Percentiles rank a stretch among this genome's conserved stretches.
phyloP scores from a whole-genome alignment of 1,139 yeast species.

The Yamadazyma epiphylla region DNA sequence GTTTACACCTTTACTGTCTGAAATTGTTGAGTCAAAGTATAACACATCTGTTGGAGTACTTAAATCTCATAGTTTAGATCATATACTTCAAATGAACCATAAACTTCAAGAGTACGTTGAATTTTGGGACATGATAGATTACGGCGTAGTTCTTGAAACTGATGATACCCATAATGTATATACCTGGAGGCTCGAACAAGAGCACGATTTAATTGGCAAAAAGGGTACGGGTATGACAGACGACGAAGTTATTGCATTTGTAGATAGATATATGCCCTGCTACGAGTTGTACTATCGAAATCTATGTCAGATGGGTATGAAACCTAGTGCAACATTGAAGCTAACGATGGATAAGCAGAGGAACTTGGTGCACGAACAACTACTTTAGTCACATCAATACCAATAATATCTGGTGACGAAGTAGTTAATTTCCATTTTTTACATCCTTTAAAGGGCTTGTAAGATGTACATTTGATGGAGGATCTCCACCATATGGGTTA shows the following conservation, averaged over 20 bases:
- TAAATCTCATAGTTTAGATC: slow-evolving; percentile 21
- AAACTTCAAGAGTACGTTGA: slow-evolving; percentile 45
- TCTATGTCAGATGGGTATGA: slow-evolving; percentile 10
- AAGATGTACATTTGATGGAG: too few relatives aligned
- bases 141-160: slow-evolving; percentile 59
- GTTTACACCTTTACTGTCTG: slow-evolving; percentile 41
- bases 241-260: slow-evolving; percentile 58
- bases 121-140: slow-evolving; percentile 58
- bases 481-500: too few relatives aligned
- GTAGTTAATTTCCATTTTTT: slow-evolving; percentile 2
- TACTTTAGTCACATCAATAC: too few relatives aligned
- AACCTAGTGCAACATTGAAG: slow-evolving; percentile 2
- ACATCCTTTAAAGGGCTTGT: too few relatives aligned
- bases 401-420: slow-evolving; percentile 1
- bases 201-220: slow-evolving; percentile 53
- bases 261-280: slow-evolving; percentile 83
- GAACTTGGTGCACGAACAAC: slow-evolving; percentile 1
- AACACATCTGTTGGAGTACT: slow-evolving; percentile 17
- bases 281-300: slow-evolving; percentile 64
- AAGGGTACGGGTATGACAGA: slow-evolving; percentile 81
- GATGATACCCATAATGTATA: slow-evolving; percentile 59
- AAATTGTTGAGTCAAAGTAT: slow-evolving; percentile 19
- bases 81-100: slow-evolving; percentile 44
- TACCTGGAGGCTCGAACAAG: slow-evolving; percentile 84
- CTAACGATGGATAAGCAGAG: slow-evolving; percentile 2